phyloP scores from a whole-genome alignment of 1,139 yeast genomes.

The Magnusiomyces ingens region DNA sequence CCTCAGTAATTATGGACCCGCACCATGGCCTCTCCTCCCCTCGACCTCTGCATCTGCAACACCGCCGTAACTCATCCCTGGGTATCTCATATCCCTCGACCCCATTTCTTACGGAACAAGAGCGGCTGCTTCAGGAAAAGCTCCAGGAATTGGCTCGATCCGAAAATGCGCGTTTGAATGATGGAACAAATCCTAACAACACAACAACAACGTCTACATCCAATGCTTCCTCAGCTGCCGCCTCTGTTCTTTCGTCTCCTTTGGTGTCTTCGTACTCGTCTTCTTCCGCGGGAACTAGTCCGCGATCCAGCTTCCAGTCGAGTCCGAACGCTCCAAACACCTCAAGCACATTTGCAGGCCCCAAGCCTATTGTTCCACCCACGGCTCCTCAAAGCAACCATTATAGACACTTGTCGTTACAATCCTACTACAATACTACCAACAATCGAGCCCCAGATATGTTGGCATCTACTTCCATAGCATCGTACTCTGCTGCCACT shows the following conservation, averaged over 20 bases:
- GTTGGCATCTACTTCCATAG: not conserved
- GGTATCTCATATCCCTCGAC: not conserved
- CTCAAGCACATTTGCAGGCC: conserved; percentile 1
- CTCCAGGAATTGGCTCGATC: conserved; percentile 30
- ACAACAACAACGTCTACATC: not conserved
- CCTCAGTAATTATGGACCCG: not conserved
- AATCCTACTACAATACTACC: conserved; percentile 13
- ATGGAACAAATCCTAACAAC: not conserved
- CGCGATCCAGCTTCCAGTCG: not conserved
- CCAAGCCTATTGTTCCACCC: not conserved
- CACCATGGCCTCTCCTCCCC: not conserved
- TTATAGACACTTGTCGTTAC: conserved; percentile 12
- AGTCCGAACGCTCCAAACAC: conserved; percentile 1
- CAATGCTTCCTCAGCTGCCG: not conserved
- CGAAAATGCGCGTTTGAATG: conserved; percentile 27
- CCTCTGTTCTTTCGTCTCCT: conserved; percentile 5
- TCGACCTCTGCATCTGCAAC: too few relatives aligned
- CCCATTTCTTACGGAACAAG: conserved; percentile 19
- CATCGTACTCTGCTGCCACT: not conserved
- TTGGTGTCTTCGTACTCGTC: conserved; percentile 1
- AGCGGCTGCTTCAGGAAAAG: conserved; percentile 27
- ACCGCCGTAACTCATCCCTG: too few relatives aligned
- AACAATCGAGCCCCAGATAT: conserved; percentile 9
- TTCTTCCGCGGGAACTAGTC: not conserved
- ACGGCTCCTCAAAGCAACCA: conserved; percentile 2